Conservation (phyloP, 208 protist genomes). For the Trypanosoma vivax region DNA sequence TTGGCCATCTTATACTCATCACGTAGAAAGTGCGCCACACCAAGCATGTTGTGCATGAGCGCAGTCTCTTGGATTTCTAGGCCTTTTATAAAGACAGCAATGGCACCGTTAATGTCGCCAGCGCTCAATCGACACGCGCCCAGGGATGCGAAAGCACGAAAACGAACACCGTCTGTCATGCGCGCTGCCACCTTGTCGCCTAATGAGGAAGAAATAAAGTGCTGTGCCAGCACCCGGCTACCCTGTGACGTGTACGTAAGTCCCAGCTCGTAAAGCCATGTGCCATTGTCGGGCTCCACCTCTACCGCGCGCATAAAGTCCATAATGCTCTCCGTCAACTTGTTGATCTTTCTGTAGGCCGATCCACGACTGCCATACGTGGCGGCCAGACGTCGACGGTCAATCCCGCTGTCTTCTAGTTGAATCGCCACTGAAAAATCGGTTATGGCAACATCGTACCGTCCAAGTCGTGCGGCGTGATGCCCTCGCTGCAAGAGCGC, state of each 20-base stretch:
- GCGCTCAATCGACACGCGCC: constrained; percentile 21
- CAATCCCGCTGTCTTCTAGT: constrained; percentile 41
- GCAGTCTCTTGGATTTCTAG: constrained; percentile 61
- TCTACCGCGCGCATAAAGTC: constrained; percentile 64
- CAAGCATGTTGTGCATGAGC: constrained; percentile 62
- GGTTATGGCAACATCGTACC: constrained; percentile 33
- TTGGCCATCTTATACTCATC: constrained; percentile 34
- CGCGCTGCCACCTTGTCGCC: constrained; percentile 37
- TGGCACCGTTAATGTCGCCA: constrained; percentile 18
- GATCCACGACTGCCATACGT: constrained; percentile 58
- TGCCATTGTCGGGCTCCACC: constrained; percentile 78
- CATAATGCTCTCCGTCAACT: constrained; percentile 41
- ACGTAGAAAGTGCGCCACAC: constrained; percentile 65
- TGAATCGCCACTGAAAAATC: constrained; percentile 73
- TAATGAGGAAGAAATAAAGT: constrained; percentile 35
- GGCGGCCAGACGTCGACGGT: constrained; percentile 39
- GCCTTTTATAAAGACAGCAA: constrained; percentile 31
- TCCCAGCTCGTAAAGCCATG: constrained; percentile 75
- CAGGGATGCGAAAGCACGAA: constrained; percentile 21
- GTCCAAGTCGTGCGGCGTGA: constrained; percentile 23
- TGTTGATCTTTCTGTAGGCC: constrained; percentile 38
- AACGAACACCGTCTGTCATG: constrained; percentile 23
- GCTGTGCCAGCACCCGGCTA: constrained; percentile 29
- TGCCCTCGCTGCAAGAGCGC: constrained; percentile 48
- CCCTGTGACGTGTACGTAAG: constrained; percentile 38